Evolutionary conservation across 129 eudicot genomes (phyloP).

Genomic region (Deinandra increscens): DNA sequence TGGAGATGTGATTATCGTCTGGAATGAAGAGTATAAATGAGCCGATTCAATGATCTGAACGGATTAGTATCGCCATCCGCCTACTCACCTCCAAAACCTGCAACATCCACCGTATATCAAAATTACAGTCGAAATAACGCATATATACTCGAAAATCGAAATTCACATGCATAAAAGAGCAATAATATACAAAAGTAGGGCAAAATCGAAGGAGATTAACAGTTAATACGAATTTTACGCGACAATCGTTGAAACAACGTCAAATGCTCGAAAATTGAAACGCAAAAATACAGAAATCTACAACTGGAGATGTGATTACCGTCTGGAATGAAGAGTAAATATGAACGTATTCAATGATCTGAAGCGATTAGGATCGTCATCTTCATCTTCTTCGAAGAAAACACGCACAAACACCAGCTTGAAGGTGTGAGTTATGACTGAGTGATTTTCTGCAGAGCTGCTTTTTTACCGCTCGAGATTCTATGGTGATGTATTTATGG

Average conservation of each 20-base stretch:
- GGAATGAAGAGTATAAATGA: slow-evolving; percentile 7
- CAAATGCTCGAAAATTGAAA: neutral
- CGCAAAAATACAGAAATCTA: too few species aligned
- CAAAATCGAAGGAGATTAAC: neutral
- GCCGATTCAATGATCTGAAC: slow-evolving; percentile 11
- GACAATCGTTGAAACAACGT: neutral
- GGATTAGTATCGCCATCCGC: neutral
- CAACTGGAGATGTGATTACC: slow-evolving; percentile 23
- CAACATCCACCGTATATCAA: slow-evolving; percentile 20
- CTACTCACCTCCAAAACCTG: slow-evolving; percentile 13
- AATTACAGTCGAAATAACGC: neutral
- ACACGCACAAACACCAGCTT: slow-evolving; percentile 7
- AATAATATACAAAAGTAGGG: neutral
- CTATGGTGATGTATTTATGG: slow-evolving; percentile 16
- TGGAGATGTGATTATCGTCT: slow-evolving; percentile 21
- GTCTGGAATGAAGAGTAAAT: slow-evolving; percentile 6
- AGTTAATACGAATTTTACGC: neutral
- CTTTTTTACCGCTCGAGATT: slow-evolving; percentile 27
- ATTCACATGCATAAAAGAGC: neutral
- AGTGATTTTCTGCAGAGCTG: slow-evolving; percentile 11
- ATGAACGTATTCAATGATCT: slow-evolving; percentile 6
- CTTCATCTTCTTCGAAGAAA: slow-evolving; percentile 11
- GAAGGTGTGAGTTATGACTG: slow-evolving; percentile 24
- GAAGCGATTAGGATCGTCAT: neutral
- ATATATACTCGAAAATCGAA: neutral